Conservation (phyloP, 768 basidiomycete species). For the Grammothele lineata region DNA sequence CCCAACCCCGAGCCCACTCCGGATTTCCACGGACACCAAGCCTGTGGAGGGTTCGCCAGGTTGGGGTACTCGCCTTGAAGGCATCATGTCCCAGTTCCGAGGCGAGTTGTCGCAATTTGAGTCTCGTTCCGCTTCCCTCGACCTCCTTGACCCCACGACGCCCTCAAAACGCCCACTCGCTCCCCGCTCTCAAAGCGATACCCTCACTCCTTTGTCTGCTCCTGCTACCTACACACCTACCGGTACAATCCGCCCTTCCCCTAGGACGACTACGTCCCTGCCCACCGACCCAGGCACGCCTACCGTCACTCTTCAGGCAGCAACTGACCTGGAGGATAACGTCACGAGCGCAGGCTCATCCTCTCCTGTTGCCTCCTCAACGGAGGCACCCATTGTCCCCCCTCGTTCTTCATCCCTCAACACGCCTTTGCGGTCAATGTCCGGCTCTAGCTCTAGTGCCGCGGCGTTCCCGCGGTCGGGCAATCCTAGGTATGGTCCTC, state of each 20-base stretch:
- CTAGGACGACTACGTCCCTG: conserved; percentile 9
- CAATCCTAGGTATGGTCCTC: conserved; percentile 21
- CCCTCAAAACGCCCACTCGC: conserved; percentile 39
- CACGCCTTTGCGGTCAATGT: conserved; percentile 17
- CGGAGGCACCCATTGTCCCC: conserved; percentile 37
- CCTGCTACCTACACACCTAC: not conserved
- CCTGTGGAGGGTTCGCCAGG: conserved; percentile 27
- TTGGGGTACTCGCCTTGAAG: conserved; percentile 50
- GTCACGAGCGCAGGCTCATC: conserved; percentile 11
- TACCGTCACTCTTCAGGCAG: conserved; percentile 21
- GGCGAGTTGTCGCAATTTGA: conserved; percentile 69
- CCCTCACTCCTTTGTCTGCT: conserved; percentile 9
- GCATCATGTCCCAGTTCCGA: conserved; percentile 69
- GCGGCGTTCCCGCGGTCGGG: conserved; percentile 8
- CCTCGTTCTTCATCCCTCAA: conserved; percentile 47
- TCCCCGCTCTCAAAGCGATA: conserved; percentile 23
- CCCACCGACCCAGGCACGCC: conserved; percentile 17
- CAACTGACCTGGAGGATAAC: conserved; percentile 15
- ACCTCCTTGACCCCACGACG: conserved; percentile 62
- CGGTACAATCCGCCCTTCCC: conserved; percentile 4
- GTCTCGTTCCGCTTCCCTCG: conserved; percentile 48
- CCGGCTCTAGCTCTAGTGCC: conserved; percentile 19
- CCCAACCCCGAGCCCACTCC: conserved; percentile 34
- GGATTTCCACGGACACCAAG: conserved; percentile 35
- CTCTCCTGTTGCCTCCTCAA: conserved; percentile 22